Evolutionary conservation across 441 rosid genomes (phyloP), one percentile per base, ranked within the genome.

Genomic region (Pelargonium cotyledonis): DNA sequence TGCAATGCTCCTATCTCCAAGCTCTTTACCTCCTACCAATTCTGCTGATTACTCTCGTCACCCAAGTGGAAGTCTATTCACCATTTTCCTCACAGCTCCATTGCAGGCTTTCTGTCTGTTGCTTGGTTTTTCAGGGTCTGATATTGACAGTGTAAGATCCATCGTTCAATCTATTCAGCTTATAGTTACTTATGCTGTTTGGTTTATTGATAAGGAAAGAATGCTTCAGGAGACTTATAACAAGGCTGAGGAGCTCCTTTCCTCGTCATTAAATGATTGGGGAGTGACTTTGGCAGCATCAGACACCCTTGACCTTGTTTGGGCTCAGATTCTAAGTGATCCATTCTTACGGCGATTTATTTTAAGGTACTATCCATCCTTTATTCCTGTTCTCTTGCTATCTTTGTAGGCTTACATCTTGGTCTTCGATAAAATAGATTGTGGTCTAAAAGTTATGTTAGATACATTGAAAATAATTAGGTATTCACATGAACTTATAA

Each of bases 331-430:
- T 73, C 80, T 94, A 66, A 82, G 84, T 70, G 99, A 94, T 82
- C 99, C 94, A 60, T 94, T 94, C 80, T 82, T 94, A 49, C 78
- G 94, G 75, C 82, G 99, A 70, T 89, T 94, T 78, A 82, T 94
- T 75, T 73, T 94, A 68, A 88, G 99, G 99, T 94, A 89, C 47
- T 29, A 49, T 68, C 70, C 35, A 44, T 60, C 21, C 63, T 49
- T 23, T 67, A 16, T 16, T 18, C 61, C 8, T 6, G 26, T 51
- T 40, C 66, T 38, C 15, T 35, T 31, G 44, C 12, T 11, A 8
- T 14, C 5, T 29, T 66, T n/a, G 29, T 14, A 0, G 12, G 44
- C 63, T 53, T 26, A 31, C 51, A 55, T 18, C 64, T 72, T 68
- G 41, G 23, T 8, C 53, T 58, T 57, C 15, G 31, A 6, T 43